A percentile compares a stretch with the other conserved stretches of the same genome.
phyloP scores from a whole-genome alignment of 139 green algal species.

The Chlamydomonas schloesseri region DNA sequence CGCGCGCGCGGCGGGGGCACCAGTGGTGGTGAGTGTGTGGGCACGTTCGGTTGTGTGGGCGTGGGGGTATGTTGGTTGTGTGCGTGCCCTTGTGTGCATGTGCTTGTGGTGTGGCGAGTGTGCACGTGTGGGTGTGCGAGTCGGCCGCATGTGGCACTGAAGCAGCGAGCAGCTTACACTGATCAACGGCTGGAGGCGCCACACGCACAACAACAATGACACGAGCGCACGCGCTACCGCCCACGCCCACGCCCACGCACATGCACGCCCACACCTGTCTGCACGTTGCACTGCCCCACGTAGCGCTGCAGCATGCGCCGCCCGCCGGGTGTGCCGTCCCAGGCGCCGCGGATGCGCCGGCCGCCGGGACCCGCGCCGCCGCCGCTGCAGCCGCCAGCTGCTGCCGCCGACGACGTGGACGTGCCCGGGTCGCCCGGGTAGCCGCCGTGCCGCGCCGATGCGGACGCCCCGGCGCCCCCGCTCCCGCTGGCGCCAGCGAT shows the following conservation, averaged over 20 bases:
- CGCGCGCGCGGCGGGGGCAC: not conserved
- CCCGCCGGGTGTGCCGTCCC: constrained; percentile 49
- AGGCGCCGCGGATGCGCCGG: constrained; percentile 10
- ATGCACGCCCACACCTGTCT: constrained; percentile 68
- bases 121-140: too few relatives aligned
- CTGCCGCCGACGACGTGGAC: too few relatives aligned
- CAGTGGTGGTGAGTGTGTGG: not conserved
- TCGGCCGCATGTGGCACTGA: too few relatives aligned
- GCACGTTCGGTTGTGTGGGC: too few relatives aligned
- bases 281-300: constrained; percentile 82
- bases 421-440: not conserved
- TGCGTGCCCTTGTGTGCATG: too few relatives aligned
- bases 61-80: too few relatives aligned
- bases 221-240: too few relatives aligned
- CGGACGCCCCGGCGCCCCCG: not conserved
- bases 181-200: too few relatives aligned
- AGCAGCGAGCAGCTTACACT: too few relatives aligned
- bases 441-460: not conserved
- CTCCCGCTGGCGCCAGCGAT: not conserved
- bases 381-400: too few relatives aligned
- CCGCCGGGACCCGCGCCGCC: not conserved
- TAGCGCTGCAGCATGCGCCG: constrained; percentile 66
- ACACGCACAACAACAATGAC: too few relatives aligned
- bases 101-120: not conserved
- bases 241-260: too few relatives aligned